Evolutionary conservation across 176 grass and related monocot species (phyloP), one percentile per base, ranked within the genome.

Genomic region (Paspalum notatum): DNA sequence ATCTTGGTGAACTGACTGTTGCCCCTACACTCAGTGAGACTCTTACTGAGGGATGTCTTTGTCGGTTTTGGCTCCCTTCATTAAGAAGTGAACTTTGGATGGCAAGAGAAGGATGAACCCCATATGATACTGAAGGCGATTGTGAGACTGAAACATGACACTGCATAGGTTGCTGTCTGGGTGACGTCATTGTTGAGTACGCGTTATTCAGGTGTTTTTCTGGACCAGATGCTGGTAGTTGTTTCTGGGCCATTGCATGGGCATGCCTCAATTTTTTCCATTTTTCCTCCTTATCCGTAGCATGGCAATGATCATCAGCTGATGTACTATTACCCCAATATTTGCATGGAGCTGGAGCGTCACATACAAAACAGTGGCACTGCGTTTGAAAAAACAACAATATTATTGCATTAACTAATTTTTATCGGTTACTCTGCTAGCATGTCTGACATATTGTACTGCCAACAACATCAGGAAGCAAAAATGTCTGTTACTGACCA

Each of bases 331-430:
- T 86, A 80, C 89, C 88, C 97, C 97, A 99, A 46, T 84, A 91
- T 54, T 15, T 86, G 74, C 97, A 99, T 66, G 97, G 97, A 82
- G 97, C 97, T 77, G 63, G 91, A 26, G 73, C 41, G 1, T 99
- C 97, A 83, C 97, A 99, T 22, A 99, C 97, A 87, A 88, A 99
- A 76, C 97, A 99, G 84, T 99, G 91, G 78, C 97, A 99, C 97
- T 99, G 97, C 87, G 91, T 83, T 89, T 65, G 64, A 52, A 77
- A 77, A 89, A 79, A 69, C 38, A 72, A 87, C 49, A 77, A 79
- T 60, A 12, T 12, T 69, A 71, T 26, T 4, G 10, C 39, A 7
- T 80, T 13, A 44, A 48, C 84, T 3, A 45, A 40, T 54, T 43
- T 10, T 10, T 37, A 55, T 27, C 14, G n/a, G 53, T 65, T 84